phyloP scores from a whole-genome alignment of 2,329 filamentous ascomycete genomes.

The Apiospora sp. region DNA sequence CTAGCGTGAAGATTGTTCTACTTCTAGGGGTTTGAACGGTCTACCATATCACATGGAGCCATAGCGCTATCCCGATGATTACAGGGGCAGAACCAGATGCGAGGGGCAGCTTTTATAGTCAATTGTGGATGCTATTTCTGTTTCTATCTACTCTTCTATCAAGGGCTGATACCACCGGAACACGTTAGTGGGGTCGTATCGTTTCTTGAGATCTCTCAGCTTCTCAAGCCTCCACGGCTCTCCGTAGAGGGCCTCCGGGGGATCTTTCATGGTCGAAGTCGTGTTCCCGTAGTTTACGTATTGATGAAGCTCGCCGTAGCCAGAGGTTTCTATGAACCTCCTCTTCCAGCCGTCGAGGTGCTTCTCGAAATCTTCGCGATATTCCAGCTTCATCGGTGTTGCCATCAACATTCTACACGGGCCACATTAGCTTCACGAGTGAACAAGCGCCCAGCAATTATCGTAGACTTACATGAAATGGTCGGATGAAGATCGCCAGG shows the following conservation, averaged over 20 bases:
- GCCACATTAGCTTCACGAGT: neutral
- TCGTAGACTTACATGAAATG: neutral
- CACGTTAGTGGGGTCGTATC: neutral
- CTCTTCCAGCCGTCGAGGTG: constrained; percentile 11
- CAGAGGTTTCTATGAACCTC: constrained; percentile 7
- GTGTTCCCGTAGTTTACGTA: constrained; percentile 16
- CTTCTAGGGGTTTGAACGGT: neutral
- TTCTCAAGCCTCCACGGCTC: constrained; percentile 2
- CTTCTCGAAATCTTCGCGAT: constrained; percentile 11
- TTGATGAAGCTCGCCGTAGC: constrained; percentile 11
- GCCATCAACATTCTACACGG: neutral
- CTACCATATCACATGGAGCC: neutral
- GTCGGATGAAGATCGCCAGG: constrained; percentile 5
- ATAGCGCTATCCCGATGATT: neutral
- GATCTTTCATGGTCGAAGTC: constrained; percentile 1
- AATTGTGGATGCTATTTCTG: neutral
- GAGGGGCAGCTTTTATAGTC: neutral
- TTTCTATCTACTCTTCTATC: neutral
- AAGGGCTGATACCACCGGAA: constrained; percentile 17
- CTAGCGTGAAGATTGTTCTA: too few species aligned
- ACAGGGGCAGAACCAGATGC: neutral
- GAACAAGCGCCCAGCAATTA: neutral
- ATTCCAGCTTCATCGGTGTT: constrained; percentile 3
- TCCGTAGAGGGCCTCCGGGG: neutral
- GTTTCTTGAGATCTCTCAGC: neutral